A percentile compares a stretch with the other conserved stretches of the same genome.
These are phyloP conservation scores for Fusarium dlaminii DNA, from an alignment of 2,329 filamentous ascomycete species.

Conservation along the genomic window DNA sequence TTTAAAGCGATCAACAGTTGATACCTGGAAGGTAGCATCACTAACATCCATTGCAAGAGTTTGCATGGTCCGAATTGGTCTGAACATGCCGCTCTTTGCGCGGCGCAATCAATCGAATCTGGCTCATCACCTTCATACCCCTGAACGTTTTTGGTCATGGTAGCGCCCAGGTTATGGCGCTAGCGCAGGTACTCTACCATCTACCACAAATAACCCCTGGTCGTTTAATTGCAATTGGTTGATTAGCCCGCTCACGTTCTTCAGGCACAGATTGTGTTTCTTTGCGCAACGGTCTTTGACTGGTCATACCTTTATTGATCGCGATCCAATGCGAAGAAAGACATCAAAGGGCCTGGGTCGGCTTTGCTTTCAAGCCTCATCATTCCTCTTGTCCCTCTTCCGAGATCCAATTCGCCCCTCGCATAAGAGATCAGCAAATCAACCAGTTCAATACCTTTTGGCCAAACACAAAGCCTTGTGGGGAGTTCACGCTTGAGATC, in stretches of 20 bases:
- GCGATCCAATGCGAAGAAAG: slow-evolving; percentile 6
- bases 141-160: slow-evolving; percentile 10
- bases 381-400: slow-evolving; percentile 18
- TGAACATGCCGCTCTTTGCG: slow-evolving; percentile 9
- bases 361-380: slow-evolving; percentile 9
- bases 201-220: slow-evolving; percentile 25
- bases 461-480: slow-evolving; percentile 15
- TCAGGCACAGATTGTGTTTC: slow-evolving; percentile 29
- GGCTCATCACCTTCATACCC: slow-evolving; percentile 1
- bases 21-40: slow-evolving; percentile 19
- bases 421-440: slow-evolving; percentile 7
- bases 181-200: slow-evolving; percentile 33
- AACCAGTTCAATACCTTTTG: not conserved
- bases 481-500: slow-evolving; percentile 23
- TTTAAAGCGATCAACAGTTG: not conserved
- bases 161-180: slow-evolving; percentile 20
- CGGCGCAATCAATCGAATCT: slow-evolving; percentile 16
- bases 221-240: slow-evolving; percentile 19
- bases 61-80: slow-evolving; percentile 3
- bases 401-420: slow-evolving; percentile 3
- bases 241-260: not conserved
- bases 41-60: not conserved
- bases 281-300: not conserved
- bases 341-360: not conserved
- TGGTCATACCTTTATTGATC: slow-evolving; percentile 1